These are phyloP conservation scores for Stentor coeruleus DNA, from an alignment of 73 alveolate species.

Conservation along the genomic window DNA sequence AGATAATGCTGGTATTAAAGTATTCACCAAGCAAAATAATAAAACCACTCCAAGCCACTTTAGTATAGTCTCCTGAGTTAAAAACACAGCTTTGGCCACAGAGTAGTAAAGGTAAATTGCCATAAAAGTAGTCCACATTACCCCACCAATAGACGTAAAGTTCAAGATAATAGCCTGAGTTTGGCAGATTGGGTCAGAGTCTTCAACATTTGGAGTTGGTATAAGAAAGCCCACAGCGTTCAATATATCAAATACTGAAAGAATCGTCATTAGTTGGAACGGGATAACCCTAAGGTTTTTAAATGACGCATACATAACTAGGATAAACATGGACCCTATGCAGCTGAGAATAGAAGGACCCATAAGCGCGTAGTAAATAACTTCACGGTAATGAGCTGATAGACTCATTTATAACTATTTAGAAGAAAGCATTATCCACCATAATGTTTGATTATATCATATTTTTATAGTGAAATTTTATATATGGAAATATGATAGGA, in stretches of 20 bases:
- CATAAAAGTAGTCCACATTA: neutral
- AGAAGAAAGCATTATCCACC: too few species aligned
- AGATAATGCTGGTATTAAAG: neutral
- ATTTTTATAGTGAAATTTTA: neutral
- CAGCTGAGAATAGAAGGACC: neutral
- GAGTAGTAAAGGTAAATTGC: neutral
- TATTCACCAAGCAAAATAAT: neutral
- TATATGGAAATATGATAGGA: neutral
- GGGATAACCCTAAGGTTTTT: neutral
- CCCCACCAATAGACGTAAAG: neutral
- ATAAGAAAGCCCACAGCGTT: neutral
- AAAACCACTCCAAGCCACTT: neutral
- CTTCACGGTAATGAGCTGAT: neutral
- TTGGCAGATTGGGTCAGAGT: neutral
- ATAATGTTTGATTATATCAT: too few species aligned
- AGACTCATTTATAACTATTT: neutral
- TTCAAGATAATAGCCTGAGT: neutral
- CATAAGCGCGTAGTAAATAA: neutral
- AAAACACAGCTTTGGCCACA: neutral
- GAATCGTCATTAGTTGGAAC: neutral
- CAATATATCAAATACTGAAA: neutral
- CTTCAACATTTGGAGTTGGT: neutral
- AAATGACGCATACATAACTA: neutral
- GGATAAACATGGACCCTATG: neutral
- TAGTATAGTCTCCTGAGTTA: neutral